Conservation (phyloP, 164 flowering plant genomes). For the Aristolochia fimbriata region DNA sequence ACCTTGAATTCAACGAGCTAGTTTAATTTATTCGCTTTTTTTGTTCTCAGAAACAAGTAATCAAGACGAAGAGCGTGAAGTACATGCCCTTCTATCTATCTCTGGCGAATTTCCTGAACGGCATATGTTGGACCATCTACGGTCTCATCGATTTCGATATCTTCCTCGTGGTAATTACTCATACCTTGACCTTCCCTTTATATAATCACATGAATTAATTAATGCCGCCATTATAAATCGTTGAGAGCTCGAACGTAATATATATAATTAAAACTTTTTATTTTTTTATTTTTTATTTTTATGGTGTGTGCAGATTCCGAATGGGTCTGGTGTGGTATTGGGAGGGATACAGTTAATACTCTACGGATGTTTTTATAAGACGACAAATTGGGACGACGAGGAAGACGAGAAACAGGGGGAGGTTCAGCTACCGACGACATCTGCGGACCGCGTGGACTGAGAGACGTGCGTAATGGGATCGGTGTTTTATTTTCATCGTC, state of each 20-base stretch:
- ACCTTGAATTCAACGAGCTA: too few species aligned
- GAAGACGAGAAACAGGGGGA: neutral
- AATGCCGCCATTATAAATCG: too few species aligned
- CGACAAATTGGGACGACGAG: neutral
- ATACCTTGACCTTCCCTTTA: too few species aligned
- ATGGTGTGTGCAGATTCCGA: slow-evolving; percentile 6
- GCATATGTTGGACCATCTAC: slow-evolving; percentile 40
- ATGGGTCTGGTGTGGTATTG: slow-evolving; percentile 3
- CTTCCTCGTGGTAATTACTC: slow-evolving; percentile 35
- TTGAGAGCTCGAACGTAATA: too few species aligned
- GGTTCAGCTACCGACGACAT: slow-evolving; percentile 3
- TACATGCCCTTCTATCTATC: slow-evolving; percentile 59
- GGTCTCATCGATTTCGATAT: slow-evolving; percentile 48
- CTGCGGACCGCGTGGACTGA: too few species aligned
- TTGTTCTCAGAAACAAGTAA: slow-evolving; percentile 41
- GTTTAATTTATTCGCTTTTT: neutral
- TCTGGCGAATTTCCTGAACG: slow-evolving; percentile 34
- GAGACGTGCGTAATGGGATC: too few species aligned
- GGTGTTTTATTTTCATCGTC: too few species aligned
- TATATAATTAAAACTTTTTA: too few species aligned
- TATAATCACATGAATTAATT: too few species aligned
- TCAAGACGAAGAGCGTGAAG: slow-evolving; percentile 59
- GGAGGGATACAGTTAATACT: slow-evolving; percentile 8
- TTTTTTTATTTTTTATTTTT: too few species aligned
- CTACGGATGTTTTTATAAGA: slow-evolving; percentile 6